These are phyloP conservation scores for Phytophthora gonapodyides DNA, from an alignment of 352 stramenopile species.

Conservation along the genomic window DNA sequence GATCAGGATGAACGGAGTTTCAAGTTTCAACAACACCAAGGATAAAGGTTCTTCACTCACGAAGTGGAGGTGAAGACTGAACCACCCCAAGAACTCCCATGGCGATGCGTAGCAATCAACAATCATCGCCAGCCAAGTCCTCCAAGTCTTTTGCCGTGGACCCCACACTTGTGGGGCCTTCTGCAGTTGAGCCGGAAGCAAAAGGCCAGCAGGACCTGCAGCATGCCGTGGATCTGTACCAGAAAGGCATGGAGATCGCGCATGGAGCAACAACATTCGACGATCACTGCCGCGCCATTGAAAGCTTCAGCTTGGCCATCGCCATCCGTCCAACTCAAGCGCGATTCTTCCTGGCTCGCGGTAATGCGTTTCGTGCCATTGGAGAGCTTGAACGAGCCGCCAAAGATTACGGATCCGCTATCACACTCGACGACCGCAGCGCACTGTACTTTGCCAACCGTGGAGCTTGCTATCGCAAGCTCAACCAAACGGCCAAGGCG, in stretches of 20 bases:
- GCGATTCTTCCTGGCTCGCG: constrained; percentile 74
- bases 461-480: constrained; percentile 74
- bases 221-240: constrained; percentile 76
- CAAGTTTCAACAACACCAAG: constrained; percentile 15
- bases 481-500: constrained; percentile 55
- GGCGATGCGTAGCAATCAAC: constrained; percentile 29
- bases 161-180: background rate
- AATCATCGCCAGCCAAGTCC: background rate
- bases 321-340: constrained; percentile 69
- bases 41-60: constrained; percentile 1
- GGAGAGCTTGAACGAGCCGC: constrained; percentile 69
- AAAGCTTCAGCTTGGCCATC: constrained; percentile 77
- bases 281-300: constrained; percentile 74
- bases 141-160: background rate
- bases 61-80: background rate
- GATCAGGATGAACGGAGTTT: background rate
- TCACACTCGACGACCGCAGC: constrained; percentile 67
- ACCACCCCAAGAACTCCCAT: background rate
- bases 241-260: constrained; percentile 72
- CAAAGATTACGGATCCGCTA: constrained; percentile 61
- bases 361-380: constrained; percentile 74
- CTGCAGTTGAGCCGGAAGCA: constrained; percentile 35
- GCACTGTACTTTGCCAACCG: constrained; percentile 78
- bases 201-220: constrained; percentile 76
- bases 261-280: constrained; percentile 59